Conservation (phyloP, 2,329 filamentous ascomycete genomes). For the Camillea tinctor region DNA sequence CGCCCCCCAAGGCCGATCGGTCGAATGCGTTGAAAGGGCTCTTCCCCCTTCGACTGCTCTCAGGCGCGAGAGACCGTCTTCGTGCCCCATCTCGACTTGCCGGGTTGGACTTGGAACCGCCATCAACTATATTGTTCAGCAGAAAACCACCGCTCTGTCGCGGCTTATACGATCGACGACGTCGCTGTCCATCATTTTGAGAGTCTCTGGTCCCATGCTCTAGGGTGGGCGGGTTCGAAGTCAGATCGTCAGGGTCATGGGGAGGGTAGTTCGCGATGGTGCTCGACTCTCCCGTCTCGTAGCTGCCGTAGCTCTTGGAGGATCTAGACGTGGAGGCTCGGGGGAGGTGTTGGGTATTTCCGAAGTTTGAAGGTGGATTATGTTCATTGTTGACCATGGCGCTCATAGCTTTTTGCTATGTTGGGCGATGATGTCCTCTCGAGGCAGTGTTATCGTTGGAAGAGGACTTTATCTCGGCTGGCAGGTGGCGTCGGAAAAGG, state of each 20-base stretch:
- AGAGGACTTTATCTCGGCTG: background rate
- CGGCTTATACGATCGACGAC: slow-evolving; percentile 39
- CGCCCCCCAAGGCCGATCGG: slow-evolving; percentile 3
- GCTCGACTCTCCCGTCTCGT: slow-evolving; percentile 47
- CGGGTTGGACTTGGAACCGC: slow-evolving; percentile 13
- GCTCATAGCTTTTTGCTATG: slow-evolving; percentile 13
- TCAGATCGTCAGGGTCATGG: slow-evolving; percentile 10
- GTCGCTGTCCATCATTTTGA: slow-evolving; percentile 22
- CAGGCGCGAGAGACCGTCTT: slow-evolving; percentile 29
- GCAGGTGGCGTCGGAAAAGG: background rate
- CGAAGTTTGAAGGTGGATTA: slow-evolving; percentile 26
- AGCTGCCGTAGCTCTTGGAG: slow-evolving; percentile 35
- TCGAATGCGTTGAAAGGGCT: slow-evolving; percentile 18
- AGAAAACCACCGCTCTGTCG: slow-evolving; percentile 52
- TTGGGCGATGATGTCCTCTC: background rate
- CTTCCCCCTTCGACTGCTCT: slow-evolving; percentile 30
- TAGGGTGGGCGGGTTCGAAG: slow-evolving; percentile 12
- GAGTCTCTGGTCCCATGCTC: slow-evolving; percentile 16
- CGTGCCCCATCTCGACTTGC: slow-evolving; percentile 32
- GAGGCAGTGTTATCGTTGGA: background rate
- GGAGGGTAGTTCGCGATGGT: slow-evolving; percentile 31
- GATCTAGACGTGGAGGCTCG: slow-evolving; percentile 31
- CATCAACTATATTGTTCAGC: slow-evolving; percentile 39
- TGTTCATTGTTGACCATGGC: slow-evolving; percentile 35
- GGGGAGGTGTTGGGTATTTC: slow-evolving; percentile 15